A percentile compares a stretch with the other conserved stretches of the same genome.
Evolutionary conservation across 2,329 filamentous ascomycete genomes (phyloP).

Genomic region (Decorospora gaudefroyi): DNA sequence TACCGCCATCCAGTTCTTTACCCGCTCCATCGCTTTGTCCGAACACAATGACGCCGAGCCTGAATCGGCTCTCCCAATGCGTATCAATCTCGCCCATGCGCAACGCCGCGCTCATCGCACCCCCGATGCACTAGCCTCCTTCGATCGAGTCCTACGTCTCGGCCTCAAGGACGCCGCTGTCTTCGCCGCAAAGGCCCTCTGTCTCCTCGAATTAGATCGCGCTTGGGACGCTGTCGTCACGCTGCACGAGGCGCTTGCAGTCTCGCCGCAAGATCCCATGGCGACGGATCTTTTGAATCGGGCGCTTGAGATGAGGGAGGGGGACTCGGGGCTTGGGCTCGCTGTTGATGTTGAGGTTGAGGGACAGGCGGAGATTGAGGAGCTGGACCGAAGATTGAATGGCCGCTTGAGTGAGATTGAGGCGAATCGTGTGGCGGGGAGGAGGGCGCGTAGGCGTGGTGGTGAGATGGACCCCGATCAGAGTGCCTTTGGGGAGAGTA

Average conservation of each 20-base stretch:
- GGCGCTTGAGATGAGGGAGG: constrained; percentile 58
- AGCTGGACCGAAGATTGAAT: constrained; percentile 61
- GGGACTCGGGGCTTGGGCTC: constrained; percentile 19
- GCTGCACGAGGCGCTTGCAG: constrained; percentile 81
- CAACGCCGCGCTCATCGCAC: constrained; percentile 73
- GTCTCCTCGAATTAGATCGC: constrained; percentile 75
- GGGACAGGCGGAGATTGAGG: constrained; percentile 48
- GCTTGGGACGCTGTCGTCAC: constrained; percentile 78
- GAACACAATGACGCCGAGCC: constrained; percentile 81
- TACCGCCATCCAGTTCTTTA: constrained; percentile 77
- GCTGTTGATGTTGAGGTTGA: constrained; percentile 9
- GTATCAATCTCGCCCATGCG: constrained; percentile 88
- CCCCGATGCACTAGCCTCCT: constrained; percentile 74
- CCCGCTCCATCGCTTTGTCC: constrained; percentile 74
- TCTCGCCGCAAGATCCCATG: constrained; percentile 78
- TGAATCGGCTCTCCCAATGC: constrained; percentile 78
- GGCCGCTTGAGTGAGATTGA: constrained; percentile 56
- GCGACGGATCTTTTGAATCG: constrained; percentile 77
- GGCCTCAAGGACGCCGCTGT: constrained; percentile 78
- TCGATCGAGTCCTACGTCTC: constrained; percentile 83
- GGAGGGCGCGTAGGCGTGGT: constrained; percentile 57
- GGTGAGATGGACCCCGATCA: constrained; percentile 51
- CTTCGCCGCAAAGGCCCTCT: constrained; percentile 81
- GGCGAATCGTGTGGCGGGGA: constrained; percentile 58
- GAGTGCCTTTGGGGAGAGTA: constrained; percentile 52